Evolutionary conservation across 768 basidiomycete species (phyloP).

Genomic region (Tylopilus balloui): DNA sequence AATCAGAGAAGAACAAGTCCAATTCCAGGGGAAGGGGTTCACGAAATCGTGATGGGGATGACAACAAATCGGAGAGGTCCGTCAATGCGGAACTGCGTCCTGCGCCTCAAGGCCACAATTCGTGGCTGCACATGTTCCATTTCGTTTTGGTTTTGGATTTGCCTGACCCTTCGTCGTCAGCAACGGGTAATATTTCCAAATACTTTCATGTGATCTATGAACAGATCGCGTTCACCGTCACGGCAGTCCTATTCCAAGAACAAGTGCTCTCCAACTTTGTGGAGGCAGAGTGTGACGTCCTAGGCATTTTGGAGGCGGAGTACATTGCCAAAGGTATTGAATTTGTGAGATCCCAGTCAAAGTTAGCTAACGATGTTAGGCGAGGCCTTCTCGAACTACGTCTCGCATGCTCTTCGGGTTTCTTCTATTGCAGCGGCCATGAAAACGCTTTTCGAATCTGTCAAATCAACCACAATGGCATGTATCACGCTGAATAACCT

Average conservation of each 20-base stretch:
- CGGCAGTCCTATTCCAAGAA: constrained; percentile 89
- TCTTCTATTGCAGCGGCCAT: constrained; percentile 79
- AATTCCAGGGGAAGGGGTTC: constrained; percentile 55
- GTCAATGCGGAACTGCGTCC: constrained; percentile 35
- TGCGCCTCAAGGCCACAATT: constrained; percentile 27
- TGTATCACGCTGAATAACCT: constrained; percentile 75
- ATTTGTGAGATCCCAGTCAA: background rate
- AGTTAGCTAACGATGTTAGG: constrained; percentile 37
- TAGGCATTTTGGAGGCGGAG: constrained; percentile 68
- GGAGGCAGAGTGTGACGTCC: constrained; percentile 68
- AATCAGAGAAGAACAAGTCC: constrained; percentile 51
- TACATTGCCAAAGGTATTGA: constrained; percentile 66
- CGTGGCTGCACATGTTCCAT: constrained; percentile 76
- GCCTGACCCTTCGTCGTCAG: constrained; percentile 84
- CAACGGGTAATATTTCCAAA: constrained; percentile 68
- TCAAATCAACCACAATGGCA: constrained; percentile 72
- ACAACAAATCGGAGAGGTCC: constrained; percentile 30
- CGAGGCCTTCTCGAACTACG: constrained; percentile 53
- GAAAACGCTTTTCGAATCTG: constrained; percentile 71
- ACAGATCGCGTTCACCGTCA: constrained; percentile 83
- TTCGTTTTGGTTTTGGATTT: constrained; percentile 83
- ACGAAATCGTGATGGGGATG: constrained; percentile 38
- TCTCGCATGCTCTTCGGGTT: constrained; percentile 51
- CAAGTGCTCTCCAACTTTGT: constrained; percentile 87
- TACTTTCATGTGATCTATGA: constrained; percentile 87